A percentile compares a stretch with the other conserved stretches of the same genome.
Conservation (phyloP, 148 eudicot species). For the Rhododendron ferrugineum region DNA sequence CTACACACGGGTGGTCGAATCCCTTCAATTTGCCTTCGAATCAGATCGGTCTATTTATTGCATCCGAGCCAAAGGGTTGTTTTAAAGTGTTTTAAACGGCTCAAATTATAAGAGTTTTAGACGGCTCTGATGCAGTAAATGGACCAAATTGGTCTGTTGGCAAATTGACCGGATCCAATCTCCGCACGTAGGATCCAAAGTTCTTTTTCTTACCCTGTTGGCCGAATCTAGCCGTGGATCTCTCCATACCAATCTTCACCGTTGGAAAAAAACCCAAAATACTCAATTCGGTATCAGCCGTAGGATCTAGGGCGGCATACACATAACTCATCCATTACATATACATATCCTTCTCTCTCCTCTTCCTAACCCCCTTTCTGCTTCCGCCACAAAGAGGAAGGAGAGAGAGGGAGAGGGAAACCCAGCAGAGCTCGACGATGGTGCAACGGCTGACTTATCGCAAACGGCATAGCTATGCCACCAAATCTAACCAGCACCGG, state of each 20-base stretch:
- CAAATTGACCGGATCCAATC: too few relatives aligned
- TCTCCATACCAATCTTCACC: neutral
- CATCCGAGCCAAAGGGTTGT: too few relatives aligned
- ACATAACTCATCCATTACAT: neutral
- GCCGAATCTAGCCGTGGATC: neutral
- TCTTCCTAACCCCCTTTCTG: neutral
- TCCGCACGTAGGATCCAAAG: too few relatives aligned
- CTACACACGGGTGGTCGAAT: too few relatives aligned
- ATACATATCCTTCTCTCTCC: neutral
- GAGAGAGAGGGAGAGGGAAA: slow-evolving; percentile 1
- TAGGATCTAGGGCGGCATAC: neutral
- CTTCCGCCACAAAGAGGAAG: slow-evolving; percentile 1
- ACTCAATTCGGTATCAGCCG: neutral
- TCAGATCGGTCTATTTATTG: too few relatives aligned
- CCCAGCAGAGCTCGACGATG: slow-evolving; percentile 17
- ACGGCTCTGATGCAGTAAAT: too few relatives aligned
- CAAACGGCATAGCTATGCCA: slow-evolving; percentile 55
- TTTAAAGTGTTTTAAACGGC: too few relatives aligned
- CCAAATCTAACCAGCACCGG: slow-evolving; percentile 64
- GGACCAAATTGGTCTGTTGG: too few relatives aligned
- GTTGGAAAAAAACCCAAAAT: neutral
- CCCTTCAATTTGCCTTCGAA: too few relatives aligned
- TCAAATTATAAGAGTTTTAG: too few relatives aligned
- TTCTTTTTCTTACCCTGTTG: neutral
- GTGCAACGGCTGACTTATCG: slow-evolving; percentile 59